A percentile compares a stretch with the other conserved stretches of the same genome.
phyloP scores from a whole-genome alignment of 352 stramenopile genomes.

The Globisporangium mamillatum region DNA sequence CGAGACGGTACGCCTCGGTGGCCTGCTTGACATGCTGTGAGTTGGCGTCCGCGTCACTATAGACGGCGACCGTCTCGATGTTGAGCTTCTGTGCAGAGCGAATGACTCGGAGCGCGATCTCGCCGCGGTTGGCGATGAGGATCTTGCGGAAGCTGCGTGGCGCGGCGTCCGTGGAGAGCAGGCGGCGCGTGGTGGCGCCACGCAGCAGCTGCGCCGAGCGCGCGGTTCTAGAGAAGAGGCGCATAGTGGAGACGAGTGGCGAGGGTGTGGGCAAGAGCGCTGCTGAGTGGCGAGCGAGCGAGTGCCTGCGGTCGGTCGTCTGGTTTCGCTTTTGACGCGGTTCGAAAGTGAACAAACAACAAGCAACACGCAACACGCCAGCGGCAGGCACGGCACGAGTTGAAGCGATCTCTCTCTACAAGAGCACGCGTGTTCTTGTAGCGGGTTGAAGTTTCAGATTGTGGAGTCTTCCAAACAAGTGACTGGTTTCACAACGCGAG shows the following conservation, averaged over 20 bases:
- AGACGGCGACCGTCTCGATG: constrained; percentile 90
- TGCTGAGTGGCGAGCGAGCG: not conserved
- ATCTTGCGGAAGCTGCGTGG: constrained; percentile 84
- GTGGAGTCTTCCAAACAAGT: constrained; percentile 2
- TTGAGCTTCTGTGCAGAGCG: constrained; percentile 82
- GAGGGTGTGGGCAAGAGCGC: too few relatives aligned
- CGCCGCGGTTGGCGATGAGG: constrained; percentile 88
- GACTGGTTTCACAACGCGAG: not conserved
- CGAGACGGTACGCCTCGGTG: constrained; percentile 67
- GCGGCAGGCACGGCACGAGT: not conserved
- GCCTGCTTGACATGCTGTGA: constrained; percentile 75
- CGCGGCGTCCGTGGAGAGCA: constrained; percentile 27
- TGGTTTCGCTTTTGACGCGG: not conserved
- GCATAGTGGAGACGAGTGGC: constrained; percentile 8
- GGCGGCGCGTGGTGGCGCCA: constrained; percentile 11
- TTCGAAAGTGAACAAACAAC: not conserved
- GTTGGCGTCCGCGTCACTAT: constrained; percentile 84
- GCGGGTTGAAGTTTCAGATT: constrained; percentile 16
- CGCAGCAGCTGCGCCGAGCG: constrained; percentile 17
- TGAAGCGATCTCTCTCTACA: constrained; percentile 14
- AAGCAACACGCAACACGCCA: not conserved
- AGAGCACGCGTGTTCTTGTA: constrained; percentile 16
- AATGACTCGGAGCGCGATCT: constrained; percentile 89
- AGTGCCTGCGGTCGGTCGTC: not conserved
- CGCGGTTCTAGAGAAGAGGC: constrained; percentile 11